Evolutionary conservation across 345 rosid genomes (phyloP).

Genomic region (Murraya koenigii): DNA sequence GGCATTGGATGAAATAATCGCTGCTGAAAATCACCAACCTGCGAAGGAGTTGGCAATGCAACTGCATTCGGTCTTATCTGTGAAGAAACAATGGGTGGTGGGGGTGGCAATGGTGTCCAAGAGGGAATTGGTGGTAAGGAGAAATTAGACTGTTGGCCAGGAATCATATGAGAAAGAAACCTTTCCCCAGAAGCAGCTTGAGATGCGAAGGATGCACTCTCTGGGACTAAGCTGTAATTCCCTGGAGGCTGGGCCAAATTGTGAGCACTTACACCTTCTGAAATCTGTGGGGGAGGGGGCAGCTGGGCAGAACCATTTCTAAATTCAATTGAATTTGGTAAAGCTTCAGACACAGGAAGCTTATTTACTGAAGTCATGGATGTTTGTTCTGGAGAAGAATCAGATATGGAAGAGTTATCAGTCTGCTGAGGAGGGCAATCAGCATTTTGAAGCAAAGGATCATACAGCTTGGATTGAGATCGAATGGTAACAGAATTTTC

Average conservation of each 20-base stretch:
- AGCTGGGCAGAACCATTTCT: slow-evolving; percentile 19
- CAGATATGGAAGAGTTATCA: slow-evolving; percentile 34
- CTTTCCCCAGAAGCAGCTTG: slow-evolving; percentile 31
- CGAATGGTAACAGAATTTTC: slow-evolving; percentile 19
- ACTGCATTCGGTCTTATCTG: slow-evolving; percentile 31
- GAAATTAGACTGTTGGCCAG: slow-evolving; percentile 32
- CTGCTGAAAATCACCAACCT: slow-evolving; percentile 34
- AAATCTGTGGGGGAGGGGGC: slow-evolving; percentile 14
- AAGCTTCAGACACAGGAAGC: slow-evolving; percentile 7
- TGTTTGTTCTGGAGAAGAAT: slow-evolving; percentile 26
- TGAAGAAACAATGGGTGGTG: slow-evolving; percentile 24
- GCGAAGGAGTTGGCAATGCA: slow-evolving; percentile 29
- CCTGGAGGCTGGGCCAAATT: slow-evolving; percentile 9
- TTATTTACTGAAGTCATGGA: slow-evolving; percentile 20
- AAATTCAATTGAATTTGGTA: slow-evolving; percentile 19
- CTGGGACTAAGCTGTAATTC: slow-evolving; percentile 15
- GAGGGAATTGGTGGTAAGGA: slow-evolving; percentile 26
- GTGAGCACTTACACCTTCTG: slow-evolving; percentile 19
- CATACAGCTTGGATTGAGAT: slow-evolving; percentile 18
- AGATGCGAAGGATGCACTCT: slow-evolving; percentile 19
- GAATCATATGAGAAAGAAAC: slow-evolving; percentile 35
- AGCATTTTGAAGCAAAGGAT: slow-evolving; percentile 25
- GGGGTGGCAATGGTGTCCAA: slow-evolving; percentile 27
- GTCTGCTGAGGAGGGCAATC: slow-evolving; percentile 22
- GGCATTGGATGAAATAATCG: slow-evolving; percentile 24